phyloP scores from a whole-genome alignment of 352 stramenopile species.

The Pythium dissotocum region DNA sequence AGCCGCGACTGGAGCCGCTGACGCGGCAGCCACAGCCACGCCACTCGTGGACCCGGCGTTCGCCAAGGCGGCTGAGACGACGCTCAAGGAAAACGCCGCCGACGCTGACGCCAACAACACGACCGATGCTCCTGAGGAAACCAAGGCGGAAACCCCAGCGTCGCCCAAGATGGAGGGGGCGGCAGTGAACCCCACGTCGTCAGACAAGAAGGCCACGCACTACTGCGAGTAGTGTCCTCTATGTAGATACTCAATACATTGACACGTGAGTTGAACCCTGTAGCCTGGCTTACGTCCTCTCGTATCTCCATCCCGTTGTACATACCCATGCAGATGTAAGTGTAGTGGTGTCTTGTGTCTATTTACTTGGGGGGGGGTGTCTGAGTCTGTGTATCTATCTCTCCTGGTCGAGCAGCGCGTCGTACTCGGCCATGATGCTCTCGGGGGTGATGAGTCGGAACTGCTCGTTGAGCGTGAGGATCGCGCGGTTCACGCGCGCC shows the following conservation, averaged over 20 bases:
- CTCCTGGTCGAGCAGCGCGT: constrained; percentile 41
- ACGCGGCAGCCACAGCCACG: neutral
- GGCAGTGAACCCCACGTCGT: neutral
- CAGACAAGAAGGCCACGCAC: no score
- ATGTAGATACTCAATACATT: no score
- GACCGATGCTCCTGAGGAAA: no score
- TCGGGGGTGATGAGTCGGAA: constrained; percentile 93
- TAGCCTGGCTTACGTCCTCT: no score
- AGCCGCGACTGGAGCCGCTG: neutral
- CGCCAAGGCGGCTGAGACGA: constrained; percentile 33
- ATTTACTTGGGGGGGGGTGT: no score
- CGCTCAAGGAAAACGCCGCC: constrained; percentile 25
- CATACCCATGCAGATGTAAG: no score
- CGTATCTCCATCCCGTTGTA: no score
- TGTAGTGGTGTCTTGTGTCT: no score
- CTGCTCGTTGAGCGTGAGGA: constrained; percentile 86
- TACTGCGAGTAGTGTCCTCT: no score
- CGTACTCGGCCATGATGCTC: constrained; percentile 88
- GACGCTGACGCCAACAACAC: neutral
- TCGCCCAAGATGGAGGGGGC: neutral
- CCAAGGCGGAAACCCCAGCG: neutral
- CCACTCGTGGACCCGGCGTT: constrained; percentile 41
- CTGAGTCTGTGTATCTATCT: constrained; percentile 1
- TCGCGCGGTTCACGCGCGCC: constrained; percentile 86
- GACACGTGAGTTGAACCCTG: no score